Evolutionary conservation across 441 rosid genomes (phyloP).

Genomic region (Cnidoscolus chayamansa): DNA sequence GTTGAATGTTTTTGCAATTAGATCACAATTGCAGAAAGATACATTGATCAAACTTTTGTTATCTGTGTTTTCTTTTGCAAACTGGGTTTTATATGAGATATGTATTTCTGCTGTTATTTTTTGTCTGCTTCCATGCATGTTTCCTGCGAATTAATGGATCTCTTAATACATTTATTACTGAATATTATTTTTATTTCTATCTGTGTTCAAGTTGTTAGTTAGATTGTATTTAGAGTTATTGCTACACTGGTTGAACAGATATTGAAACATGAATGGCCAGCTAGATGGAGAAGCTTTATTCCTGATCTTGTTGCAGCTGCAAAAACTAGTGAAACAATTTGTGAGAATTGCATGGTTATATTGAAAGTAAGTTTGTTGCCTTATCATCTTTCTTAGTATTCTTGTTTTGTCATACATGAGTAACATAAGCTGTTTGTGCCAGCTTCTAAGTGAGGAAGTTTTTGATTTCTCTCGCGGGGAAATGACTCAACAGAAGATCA

Average conservation of each 20-base stretch:
- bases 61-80: background rate
- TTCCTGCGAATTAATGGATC: background rate
- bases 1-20: background rate
- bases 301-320: conserved; percentile 99
- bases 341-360: conserved; percentile 99
- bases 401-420: background rate
- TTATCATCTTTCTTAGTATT: conserved; percentile 2
- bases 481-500: conserved; percentile 97
- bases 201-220: background rate
- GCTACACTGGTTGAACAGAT: conserved; percentile 45
- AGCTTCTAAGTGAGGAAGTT: conserved; percentile 99
- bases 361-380: conserved; percentile 62
- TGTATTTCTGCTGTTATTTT: background rate
- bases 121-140: background rate
- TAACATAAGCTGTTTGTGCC: conserved; percentile 31
- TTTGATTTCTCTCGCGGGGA: conserved; percentile 99
- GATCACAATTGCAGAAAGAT: background rate
- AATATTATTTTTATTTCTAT: background rate
- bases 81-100: background rate
- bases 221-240: background rate
- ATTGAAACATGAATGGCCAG: conserved; percentile 99
- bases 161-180: background rate
- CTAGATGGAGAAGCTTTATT: conserved; percentile 95
- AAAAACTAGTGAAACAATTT: conserved; percentile 97
- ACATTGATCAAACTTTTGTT: background rate